These are phyloP conservation scores for Yamadazyma blattariae DNA, from an alignment of 1,139 yeast species.

Conservation along the genomic window DNA sequence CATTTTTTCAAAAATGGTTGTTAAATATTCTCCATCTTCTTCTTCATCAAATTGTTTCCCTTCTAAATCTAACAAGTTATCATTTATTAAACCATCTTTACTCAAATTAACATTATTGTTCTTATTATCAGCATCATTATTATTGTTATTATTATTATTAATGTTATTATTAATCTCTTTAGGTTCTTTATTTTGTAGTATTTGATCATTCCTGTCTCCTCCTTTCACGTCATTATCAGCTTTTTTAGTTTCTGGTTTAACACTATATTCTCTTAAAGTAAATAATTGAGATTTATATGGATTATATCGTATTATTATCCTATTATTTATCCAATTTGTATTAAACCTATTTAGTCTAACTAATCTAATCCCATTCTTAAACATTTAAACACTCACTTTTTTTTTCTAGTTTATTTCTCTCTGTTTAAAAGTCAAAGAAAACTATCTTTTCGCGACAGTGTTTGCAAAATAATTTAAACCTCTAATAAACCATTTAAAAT, in stretches of 20 bases:
- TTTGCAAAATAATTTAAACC: slow-evolving; percentile 3
- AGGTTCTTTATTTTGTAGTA: too few species aligned
- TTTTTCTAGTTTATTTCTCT: too few species aligned
- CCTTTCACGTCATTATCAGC: too few species aligned
- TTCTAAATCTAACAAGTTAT: slow-evolving; percentile 3
- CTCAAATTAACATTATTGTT: too few species aligned
- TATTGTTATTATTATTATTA: too few species aligned
- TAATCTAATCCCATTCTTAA: slow-evolving; percentile 6
- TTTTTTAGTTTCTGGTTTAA: too few species aligned
- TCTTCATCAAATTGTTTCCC: slow-evolving; percentile 1
- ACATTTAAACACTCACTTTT: slow-evolving; percentile 1
- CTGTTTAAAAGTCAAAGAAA: too few species aligned
- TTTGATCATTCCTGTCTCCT: too few species aligned
- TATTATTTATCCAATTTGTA: slow-evolving; percentile 6
- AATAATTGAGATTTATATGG: too few species aligned
- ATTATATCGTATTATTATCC: slow-evolving; percentile 6
- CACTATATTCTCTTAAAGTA: too few species aligned
- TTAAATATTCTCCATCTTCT: slow-evolving; percentile 19
- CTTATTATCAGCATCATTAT: too few species aligned
- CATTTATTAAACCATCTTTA: slow-evolving; percentile 1
- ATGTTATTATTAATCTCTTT: too few species aligned
- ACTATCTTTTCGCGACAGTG: slow-evolving; percentile 1
- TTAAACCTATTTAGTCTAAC: slow-evolving; percentile 5
- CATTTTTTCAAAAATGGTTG: slow-evolving; percentile 38
- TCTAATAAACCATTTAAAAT: slow-evolving; percentile 3